These are phyloP conservation scores for Lithohypha guttulata DNA, from an alignment of 2,329 filamentous ascomycete species.

Conservation along the genomic window DNA sequence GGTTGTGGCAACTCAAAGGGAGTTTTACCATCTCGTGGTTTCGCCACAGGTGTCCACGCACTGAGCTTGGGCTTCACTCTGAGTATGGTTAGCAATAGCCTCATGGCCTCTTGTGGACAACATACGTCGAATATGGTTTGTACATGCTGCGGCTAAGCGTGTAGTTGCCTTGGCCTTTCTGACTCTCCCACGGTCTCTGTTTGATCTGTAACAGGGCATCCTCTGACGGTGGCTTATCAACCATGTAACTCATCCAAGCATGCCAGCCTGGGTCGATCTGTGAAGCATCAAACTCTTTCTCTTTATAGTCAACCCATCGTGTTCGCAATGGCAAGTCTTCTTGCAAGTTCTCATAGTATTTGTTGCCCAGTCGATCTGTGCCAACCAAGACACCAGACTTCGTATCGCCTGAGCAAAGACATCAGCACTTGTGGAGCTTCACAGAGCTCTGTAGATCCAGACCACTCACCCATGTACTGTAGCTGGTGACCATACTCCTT, in stretches of 20 bases:
- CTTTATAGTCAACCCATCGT: conserved; percentile 95
- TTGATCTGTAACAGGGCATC: conserved; percentile 62
- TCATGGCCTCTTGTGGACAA: neutral
- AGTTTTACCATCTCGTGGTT: conserved; percentile 20
- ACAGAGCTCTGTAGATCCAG: conserved; percentile 1
- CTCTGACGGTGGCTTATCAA: conserved; percentile 72
- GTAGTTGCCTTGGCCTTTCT: conserved; percentile 60
- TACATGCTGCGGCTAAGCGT: conserved; percentile 70
- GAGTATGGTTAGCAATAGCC: conserved; percentile 1
- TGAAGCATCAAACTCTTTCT: conserved; percentile 51
- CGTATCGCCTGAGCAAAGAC: conserved; percentile 59
- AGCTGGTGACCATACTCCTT: conserved; percentile 92
- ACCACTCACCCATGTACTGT: conserved; percentile 56
- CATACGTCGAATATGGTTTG: conserved; percentile 92
- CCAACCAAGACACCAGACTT: conserved; percentile 83
- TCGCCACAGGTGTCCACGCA: conserved; percentile 28
- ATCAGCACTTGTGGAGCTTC: conserved; percentile 12
- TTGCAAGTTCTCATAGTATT: conserved; percentile 83
- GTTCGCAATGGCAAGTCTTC: conserved; percentile 83
- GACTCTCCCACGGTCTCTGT: conserved; percentile 64
- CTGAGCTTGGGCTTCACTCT: conserved; percentile 28
- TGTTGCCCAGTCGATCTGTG: conserved; percentile 86
- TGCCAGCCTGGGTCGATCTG: conserved; percentile 97
- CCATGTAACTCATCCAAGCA: conserved; percentile 89
- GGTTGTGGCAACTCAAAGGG: conserved; percentile 5